Evolutionary conservation across 2,329 filamentous ascomycete species (phyloP), one percentile per base, ranked within the genome.

Genomic region (Fusarium pseudoanthophilum): DNA sequence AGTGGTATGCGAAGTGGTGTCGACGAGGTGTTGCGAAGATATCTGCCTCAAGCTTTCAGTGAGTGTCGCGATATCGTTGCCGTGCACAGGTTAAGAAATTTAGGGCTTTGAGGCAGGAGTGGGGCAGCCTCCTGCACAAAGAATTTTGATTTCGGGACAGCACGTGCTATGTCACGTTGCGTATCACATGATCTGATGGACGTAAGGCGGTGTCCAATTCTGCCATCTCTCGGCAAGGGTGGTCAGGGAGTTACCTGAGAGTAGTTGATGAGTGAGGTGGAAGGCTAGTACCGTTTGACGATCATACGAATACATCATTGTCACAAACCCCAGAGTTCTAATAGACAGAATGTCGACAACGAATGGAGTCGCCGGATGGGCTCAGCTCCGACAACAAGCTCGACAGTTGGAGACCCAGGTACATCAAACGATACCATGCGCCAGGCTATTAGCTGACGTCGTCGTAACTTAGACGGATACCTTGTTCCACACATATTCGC

Each of bases 371-470:
- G 87, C 89, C 72, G 92, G 95, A 84, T 99, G 96, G 96, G 92
- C 94, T 79, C 95, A 98, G 85, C 88, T 98, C 76, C 93, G 96
- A 78, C 95, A 98, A 82, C 95, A 98, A 84, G 94, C 95, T 70
- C 89, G 96, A 78, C 90, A 91, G 49, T 87, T 98, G 71, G 96
- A 99, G 83, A 94, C 92, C 69, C 95, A 98, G 89, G 95, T 97
- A 86, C 74, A 82, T 56, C 16, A 24, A 69, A 68, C 59, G 43
- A 63, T 53, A 70, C 70, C 52, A 73, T 77, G 64, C 69, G 67
- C 65, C 61, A 28, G 40, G 60, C 37, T 59, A 52, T 40, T 64
- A 67, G 64, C 70, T 78, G 77, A 78, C 71, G 67, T 73, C 48
- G 70, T 53, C 45, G 24, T 48, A 60, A 49, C 66, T 65, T 69